Evolutionary conservation across 345 rosid genomes (phyloP), one percentile per base, ranked within the genome.

Genomic region (Lumnitzera littorea): DNA sequence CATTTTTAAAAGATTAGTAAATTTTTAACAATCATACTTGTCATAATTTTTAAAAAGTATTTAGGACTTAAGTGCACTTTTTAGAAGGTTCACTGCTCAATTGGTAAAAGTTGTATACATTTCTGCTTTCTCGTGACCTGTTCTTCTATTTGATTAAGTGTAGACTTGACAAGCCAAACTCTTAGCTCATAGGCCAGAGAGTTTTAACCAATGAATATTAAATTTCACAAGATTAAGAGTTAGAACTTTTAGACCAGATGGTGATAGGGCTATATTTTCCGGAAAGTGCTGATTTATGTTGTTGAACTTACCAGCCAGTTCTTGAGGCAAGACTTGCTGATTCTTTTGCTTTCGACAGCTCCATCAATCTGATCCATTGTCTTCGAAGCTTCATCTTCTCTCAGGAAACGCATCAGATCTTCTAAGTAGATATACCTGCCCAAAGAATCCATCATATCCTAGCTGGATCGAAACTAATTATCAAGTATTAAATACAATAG

Each of bases 331-430:
- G 72, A 49, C 70, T 85, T 85, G 80, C 56, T 50, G 46, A 65
- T 65, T 51, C 48, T 65, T 20, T 50, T 36, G 36, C 25, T 71
- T 57, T 88, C 95, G 12, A 60, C 64, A 46, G 80, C 81, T 55
- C 88, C 97, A 78, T 88, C 97, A 24, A 88, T 87, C 67, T 77
- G 80, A 48, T 74, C 55, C 86, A 94, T 76, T 27, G 91, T 76
- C 75, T 81, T 84, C 41, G 71, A 16, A 3, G 95, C 99, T 58
- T 94, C 91, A 46, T 90, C 97, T 52, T 86, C 92, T 50, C 76
- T 58, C 84, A 94, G 70, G 61, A 88, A 94, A 47, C 99, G 77
- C 88, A 83, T 53, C 71, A 94, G 66, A 66, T 90, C 96, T 55
- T 78, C 87, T 46, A 81, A 49, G 71, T 76, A 78, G 47, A 94